Evolutionary conservation across 129 eudicot species (phyloP), one percentile per base, ranked within the genome.

Genomic region (Tanacetum coccineum): DNA sequence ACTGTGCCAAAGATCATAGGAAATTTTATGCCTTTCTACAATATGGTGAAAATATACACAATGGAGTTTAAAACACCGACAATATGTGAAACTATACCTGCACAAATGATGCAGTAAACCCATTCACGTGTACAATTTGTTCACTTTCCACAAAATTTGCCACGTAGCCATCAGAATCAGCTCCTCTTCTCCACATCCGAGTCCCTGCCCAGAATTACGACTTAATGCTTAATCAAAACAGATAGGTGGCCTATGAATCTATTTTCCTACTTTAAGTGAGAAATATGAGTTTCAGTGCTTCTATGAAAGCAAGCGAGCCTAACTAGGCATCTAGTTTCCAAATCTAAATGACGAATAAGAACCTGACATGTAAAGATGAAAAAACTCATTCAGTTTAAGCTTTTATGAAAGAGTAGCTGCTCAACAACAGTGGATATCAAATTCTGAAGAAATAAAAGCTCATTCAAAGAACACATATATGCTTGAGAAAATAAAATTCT

Each of bases 161-260:
- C 25, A 93, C 99, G 8, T 84, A 93, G 45, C 99, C 99, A 82
- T 89, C 99, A 74, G 96, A 59, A 79, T 93, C 99, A 73, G 99
- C 99, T 73, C 99, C 99, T 86, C 99, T 93, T 86, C 95, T 86
- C 99, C 99, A 93, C 96, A 93, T 84, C 54, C 99, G 82, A 68
- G 99, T 93, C 48, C 99, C 99, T 93, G 25, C 51, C 7, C 66
- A 76, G 18, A 68, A 39, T 49, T 22, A 67, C 55, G 52, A 59
- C 39, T 48, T 30, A 54, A 74, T 44, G 4, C 6, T 74, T 59
- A 20, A 28, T 19, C 17, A 74, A 57, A 66, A 6, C 28, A 30
- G 59, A 57, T 32, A 39, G 19, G 39, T 59, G 51, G 50, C 53
- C 21, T 46, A 20, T 48, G 49, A 44, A 66, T 57, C 17, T 74